These are phyloP conservation scores for Aspergillus sp. DNA, from an alignment of 2,329 filamentous ascomycete species.

Conservation along the genomic window DNA sequence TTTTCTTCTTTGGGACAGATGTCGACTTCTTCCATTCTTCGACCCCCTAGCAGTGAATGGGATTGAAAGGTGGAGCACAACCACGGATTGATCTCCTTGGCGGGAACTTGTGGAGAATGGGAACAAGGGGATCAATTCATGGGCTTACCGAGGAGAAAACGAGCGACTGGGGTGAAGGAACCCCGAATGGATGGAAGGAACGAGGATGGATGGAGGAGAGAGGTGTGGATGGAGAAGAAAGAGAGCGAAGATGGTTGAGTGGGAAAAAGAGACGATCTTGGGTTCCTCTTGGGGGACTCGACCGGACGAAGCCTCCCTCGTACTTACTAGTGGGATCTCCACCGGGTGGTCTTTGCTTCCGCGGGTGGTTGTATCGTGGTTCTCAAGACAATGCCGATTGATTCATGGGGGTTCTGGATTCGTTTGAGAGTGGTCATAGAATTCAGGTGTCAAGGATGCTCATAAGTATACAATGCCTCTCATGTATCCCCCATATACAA, in stretches of 20 bases:
- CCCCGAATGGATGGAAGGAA: neutral
- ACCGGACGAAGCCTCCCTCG: neutral
- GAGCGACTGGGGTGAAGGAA: neutral
- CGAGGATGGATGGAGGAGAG: constrained; percentile 13
- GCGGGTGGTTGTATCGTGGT: no score
- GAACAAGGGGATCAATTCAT: neutral
- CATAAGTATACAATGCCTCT: no score
- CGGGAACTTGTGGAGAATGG: constrained; percentile 30
- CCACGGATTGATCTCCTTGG: constrained; percentile 21
- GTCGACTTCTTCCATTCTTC: constrained; percentile 5
- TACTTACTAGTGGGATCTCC: no score
- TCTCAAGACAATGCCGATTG: no score
- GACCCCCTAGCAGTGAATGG: constrained; percentile 26
- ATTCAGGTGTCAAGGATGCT: no score
- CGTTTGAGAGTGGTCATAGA: no score
- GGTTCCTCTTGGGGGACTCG: neutral
- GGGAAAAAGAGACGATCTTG: neutral
- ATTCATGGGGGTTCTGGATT: no score
- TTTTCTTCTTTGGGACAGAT: neutral
- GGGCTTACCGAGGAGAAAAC: neutral
- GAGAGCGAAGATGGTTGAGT: neutral
- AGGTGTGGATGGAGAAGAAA: constrained; percentile 5
- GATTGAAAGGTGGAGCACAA: constrained; percentile 28
- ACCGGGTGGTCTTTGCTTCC: no score
- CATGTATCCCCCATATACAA: no score